phyloP scores from a whole-genome alignment of 176 grass and related monocot genomes.

The Phragmites australis region DNA sequence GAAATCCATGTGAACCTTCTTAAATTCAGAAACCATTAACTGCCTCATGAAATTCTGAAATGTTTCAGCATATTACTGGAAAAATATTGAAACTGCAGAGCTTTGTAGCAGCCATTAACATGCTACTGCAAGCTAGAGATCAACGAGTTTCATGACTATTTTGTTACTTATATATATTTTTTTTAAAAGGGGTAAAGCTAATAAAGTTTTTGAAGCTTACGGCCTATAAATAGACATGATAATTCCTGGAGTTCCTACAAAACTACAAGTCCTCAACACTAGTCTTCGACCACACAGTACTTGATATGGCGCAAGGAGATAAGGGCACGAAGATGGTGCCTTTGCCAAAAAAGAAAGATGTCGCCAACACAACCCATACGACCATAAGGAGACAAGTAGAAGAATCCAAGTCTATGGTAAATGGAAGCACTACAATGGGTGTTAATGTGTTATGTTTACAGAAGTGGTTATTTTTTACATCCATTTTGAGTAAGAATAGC shows the following conservation, averaged over 20 bases:
- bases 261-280: neutral
- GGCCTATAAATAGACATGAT: neutral
- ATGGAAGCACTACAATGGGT: neutral
- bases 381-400: neutral
- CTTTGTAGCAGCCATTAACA: neutral
- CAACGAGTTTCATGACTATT: neutral
- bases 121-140: neutral
- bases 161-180: too few species aligned
- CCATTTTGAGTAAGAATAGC: too few species aligned
- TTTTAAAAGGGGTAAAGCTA: neutral
- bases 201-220: too few species aligned
- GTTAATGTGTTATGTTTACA: neutral
- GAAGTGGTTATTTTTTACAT: too few species aligned
- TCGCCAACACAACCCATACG: neutral
- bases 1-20: neutral
- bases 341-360: neutral
- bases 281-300: neutral
- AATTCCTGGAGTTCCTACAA: too few species aligned
- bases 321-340: neutral
- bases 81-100: neutral
- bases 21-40: neutral
- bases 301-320: neutral
- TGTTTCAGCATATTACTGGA: neutral
- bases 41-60: neutral
- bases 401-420: slow-evolving; percentile 21